A percentile compares a stretch with the other conserved stretches of the same genome.
Conservation (phyloP, 176 grass and related monocot genomes). For the Hsuehochloa calcarea region DNA sequence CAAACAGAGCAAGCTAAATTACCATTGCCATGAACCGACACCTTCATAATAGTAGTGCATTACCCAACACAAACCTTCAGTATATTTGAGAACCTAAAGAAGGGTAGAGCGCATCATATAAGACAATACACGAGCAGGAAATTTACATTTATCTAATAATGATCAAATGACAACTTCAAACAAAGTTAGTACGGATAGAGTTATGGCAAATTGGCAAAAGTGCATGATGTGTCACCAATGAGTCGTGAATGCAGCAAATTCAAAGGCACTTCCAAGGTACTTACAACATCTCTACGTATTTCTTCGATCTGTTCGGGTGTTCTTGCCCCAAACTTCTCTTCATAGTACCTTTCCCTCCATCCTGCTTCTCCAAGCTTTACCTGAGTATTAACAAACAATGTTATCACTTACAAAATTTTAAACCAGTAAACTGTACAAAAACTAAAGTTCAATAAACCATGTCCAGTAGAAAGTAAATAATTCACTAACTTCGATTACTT, state of each 20-base stretch:
- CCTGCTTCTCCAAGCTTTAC: constrained; percentile 92
- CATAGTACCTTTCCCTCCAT: constrained; percentile 98
- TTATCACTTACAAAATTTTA: background rate
- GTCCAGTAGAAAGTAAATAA: background rate
- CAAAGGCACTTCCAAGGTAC: constrained; percentile 37
- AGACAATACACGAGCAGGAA: background rate
- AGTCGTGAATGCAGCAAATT: constrained; percentile 5
- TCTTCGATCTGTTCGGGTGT: constrained; percentile 69
- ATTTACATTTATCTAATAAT: background rate
- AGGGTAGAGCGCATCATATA: constrained; percentile 3
- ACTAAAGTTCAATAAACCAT: constrained; percentile 22
- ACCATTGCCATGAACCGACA: constrained; percentile 98
- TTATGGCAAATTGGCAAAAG: background rate
- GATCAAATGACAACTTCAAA: background rate
- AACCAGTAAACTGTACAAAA: background rate
- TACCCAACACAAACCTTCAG: constrained; percentile 97
- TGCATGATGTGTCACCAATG: background rate
- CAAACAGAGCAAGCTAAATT: constrained; percentile 26
- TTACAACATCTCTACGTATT: constrained; percentile 84
- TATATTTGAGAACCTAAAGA: constrained; percentile 69
- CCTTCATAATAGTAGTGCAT: constrained; percentile 99
- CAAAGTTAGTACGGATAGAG: background rate
- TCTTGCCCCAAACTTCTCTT: constrained; percentile 86
- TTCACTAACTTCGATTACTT: background rate
- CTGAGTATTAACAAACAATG: constrained; percentile 46